Evolutionary conservation across 306 rosid species (phyloP), one percentile per base, ranked within the genome.

Genomic region (Psophocarpus tetragonolobus): DNA sequence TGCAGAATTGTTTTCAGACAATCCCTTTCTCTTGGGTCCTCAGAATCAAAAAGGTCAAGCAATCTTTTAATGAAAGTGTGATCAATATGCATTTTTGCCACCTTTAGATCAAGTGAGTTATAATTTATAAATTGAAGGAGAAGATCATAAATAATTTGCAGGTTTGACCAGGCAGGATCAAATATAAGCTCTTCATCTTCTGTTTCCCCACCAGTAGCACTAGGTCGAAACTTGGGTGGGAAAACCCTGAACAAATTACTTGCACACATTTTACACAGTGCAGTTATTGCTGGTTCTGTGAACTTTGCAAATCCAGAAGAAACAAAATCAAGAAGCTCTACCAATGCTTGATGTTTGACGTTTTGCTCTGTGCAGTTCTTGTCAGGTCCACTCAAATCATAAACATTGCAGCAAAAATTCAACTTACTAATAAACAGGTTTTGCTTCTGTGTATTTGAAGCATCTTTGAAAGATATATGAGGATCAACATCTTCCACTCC

Each of bases 1-100:
- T 60, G 66, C 66, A 60, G 66, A 60, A 60, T 3, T 29, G 66
- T 2, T 60, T 60, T 60, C 39, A 60, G n/a, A 12, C 66, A 60
- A 12, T 60, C 66, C 15, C 66, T 60, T 60, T 60, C 66, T 60
- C 66, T 60, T 14, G 66, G 66, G 21, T 60, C 66, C 66, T 60
- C 66, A 60, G 66, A 60, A 60, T 60, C 66, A 60, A 60, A 60
- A 60, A 60, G 66, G 66, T 60, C 66, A 14, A 60, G 66, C 39
- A 60, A 60, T 60, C 66, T 60, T 27, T 13, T 15, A 29, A 60
- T 27, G 33, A 60, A 60, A 14, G 66, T 13, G 4, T 60, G 38
- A 60, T 60, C 66, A 27, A 60, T 60, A 29, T 60, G 38, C 38
- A 60, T 29, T 60, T 60, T 60, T 5, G 67, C 67, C 41, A 60